Conservation (phyloP, 768 basidiomycete genomes). For the Cystobasidium onofrii region DNA sequence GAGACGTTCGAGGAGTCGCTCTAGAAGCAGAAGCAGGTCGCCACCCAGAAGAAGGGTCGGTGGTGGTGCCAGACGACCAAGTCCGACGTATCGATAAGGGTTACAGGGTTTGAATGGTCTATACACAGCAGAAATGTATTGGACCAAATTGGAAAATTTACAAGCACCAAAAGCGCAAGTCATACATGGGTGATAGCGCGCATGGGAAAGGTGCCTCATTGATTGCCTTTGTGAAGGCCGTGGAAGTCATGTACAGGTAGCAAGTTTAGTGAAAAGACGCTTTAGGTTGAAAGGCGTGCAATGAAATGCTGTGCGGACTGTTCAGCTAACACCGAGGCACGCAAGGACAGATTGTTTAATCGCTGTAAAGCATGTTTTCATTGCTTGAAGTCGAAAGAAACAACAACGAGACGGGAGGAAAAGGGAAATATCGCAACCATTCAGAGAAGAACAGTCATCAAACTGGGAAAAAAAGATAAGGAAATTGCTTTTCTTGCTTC, state of each 20-base stretch:
- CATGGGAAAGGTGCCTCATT: no score
- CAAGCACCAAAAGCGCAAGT: no score
- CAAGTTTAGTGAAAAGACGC: no score
- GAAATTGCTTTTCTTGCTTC: not conserved
- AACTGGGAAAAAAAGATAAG: not conserved
- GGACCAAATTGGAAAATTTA: not conserved
- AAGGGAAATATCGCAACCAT: not conserved
- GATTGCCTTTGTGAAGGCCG: no score
- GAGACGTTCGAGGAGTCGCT: not conserved
- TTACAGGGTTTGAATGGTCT: not conserved
- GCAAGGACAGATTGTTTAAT: no score
- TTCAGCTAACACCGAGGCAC: no score
- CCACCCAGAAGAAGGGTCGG: constrained; percentile 21
- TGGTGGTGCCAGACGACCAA: constrained; percentile 19
- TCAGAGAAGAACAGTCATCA: not conserved
- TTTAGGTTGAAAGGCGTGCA: no score
- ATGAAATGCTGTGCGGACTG: no score
- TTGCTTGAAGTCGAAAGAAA: not conserved
- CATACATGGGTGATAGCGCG: no score
- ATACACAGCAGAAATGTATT: no score
- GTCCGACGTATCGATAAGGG: constrained; percentile 28
- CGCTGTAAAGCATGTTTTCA: no score
- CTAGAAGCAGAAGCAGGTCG: constrained; percentile 22
- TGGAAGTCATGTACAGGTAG: no score
- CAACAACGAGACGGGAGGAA: not conserved